Evolutionary conservation across 2,329 filamentous ascomycete species (phyloP).

Genomic region (Fusarium annulatum): DNA sequence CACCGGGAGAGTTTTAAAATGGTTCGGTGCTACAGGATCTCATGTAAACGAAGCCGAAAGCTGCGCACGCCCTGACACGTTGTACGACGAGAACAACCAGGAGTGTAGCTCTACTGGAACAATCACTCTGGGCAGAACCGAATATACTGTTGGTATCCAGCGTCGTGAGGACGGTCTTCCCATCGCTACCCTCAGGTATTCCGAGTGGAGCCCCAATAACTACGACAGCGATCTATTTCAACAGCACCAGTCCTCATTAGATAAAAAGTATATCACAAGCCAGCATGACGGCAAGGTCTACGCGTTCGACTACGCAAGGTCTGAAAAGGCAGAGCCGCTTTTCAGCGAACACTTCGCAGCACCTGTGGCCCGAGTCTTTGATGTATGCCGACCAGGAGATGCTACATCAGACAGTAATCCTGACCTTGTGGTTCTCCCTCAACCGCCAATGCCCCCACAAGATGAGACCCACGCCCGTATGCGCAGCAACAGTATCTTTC

Average conservation of each 20-base stretch:
- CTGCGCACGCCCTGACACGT: conserved; percentile 76
- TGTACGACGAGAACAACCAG: conserved; percentile 73
- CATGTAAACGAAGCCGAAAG: conserved; percentile 77
- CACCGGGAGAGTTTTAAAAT: conserved; percentile 83
- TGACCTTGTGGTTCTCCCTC: conserved; percentile 85
- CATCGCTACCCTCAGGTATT: conserved; percentile 90
- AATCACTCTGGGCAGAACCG: conserved; percentile 84
- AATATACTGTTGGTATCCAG: conserved; percentile 90
- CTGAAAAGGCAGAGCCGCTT: conserved; percentile 62
- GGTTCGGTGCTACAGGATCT: conserved; percentile 80
- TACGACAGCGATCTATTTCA: conserved; percentile 87
- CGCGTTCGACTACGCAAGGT: conserved; percentile 76
- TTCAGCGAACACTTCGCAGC: conserved; percentile 78
- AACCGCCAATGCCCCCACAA: conserved; percentile 75
- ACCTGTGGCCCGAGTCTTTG: conserved; percentile 89
- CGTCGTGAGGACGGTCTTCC: conserved; percentile 78
- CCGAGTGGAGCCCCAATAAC: conserved; percentile 95
- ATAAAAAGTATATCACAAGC: conserved; percentile 89
- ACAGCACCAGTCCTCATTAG: conserved; percentile 83
- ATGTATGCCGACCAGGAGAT: conserved; percentile 80
- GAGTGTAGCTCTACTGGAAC: conserved; percentile 86
- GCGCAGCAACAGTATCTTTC: conserved; percentile 76
- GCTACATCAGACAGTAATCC: conserved; percentile 72
- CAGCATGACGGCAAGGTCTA: conserved; percentile 86
- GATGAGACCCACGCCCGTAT: conserved; percentile 63